Evolutionary conservation across 768 basidiomycete species (phyloP), one percentile per base, ranked within the genome.

Genomic region (Podaxis sp.): DNA sequence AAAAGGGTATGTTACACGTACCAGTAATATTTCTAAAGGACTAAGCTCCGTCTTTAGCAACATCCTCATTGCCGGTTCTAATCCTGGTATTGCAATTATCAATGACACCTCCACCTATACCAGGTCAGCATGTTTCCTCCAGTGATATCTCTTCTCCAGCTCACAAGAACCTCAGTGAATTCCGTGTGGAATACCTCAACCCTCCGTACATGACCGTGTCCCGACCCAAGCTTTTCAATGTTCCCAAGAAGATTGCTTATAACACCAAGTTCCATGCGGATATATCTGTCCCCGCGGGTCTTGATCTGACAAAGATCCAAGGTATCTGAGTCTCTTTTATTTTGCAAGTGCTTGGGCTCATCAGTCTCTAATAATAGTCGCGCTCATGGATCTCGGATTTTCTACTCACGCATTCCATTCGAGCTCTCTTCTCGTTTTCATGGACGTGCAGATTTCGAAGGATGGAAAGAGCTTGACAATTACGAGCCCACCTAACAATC

Each of bases 381-480:
- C 74, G 8, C 65, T 81, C 9, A 76, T 76, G 63, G 79, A 81
- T 59, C 71, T 79, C n/a, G 78, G 79, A 0, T 80, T 80, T 65
- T 76, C 76, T 0, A 75, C 80, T 1, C 80, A 81, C 60, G 78
- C 74, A 0, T 72, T 78, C 65, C 77, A 78, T 59, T 76, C 78
- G 38, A 78, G 79, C 59, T 73, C 73, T 36, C 73, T 76, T 8
- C 66, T 78, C 4, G 75, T 79, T 1, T 74, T 76, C 57, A 74
- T 80, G 66, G 67, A 73, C 5, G 73, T 77, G 8, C 62, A 65
- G 4, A 67, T 80, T 0, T 75, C 77, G 1, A 56, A 57, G 3
- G 67, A 77, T 59, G 70, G 70, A 33, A 75, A 71, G 60, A 69
- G 71, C 3, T 69, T 80, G n/a, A 73, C 71, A 2, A 72, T 78